These are phyloP conservation scores for Globisporangium paroecandrum DNA, from an alignment of 352 stramenopile genomes.

Conservation along the genomic window DNA sequence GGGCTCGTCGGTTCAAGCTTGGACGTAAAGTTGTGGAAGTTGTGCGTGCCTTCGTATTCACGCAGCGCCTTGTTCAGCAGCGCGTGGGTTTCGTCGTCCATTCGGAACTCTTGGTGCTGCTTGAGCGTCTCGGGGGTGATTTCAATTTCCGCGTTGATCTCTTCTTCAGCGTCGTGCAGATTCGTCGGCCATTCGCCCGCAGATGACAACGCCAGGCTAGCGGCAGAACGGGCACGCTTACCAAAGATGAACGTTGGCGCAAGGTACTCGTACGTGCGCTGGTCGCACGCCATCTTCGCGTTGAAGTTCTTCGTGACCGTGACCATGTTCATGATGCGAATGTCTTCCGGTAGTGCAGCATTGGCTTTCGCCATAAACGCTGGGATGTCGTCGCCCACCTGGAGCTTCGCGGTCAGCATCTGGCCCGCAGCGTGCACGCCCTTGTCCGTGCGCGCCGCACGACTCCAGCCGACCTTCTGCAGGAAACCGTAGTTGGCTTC, in stretches of 20 bases:
- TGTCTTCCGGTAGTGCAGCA: slow-evolving; percentile 62
- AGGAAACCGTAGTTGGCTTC: slow-evolving; percentile 89
- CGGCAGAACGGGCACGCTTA: slow-evolving; percentile 20
- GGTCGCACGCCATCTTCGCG: slow-evolving; percentile 85
- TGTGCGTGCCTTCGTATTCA: slow-evolving; percentile 86
- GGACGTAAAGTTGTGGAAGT: slow-evolving; percentile 98
- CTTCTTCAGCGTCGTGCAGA: slow-evolving; percentile 42
- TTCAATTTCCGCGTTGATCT: slow-evolving; percentile 33
- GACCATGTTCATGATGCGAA: slow-evolving; percentile 80
- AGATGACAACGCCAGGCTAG: not conserved
- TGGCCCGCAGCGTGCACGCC: slow-evolving; percentile 87
- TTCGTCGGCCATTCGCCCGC: slow-evolving; percentile 28
- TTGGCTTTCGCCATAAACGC: slow-evolving; percentile 78
- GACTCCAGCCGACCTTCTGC: slow-evolving; percentile 89
- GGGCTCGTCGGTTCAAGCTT: slow-evolving; percentile 81
- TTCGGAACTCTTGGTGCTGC: slow-evolving; percentile 69
- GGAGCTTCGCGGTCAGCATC: slow-evolving; percentile 81
- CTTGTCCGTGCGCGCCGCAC: slow-evolving; percentile 88
- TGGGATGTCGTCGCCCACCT: slow-evolving; percentile 68
- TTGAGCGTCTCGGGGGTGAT: slow-evolving; percentile 62
- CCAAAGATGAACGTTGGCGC: slow-evolving; percentile 88
- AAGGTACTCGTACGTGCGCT: slow-evolving; percentile 90
- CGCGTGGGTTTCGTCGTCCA: slow-evolving; percentile 49
- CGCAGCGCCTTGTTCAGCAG: slow-evolving; percentile 53
- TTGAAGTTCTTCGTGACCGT: slow-evolving; percentile 91